phyloP scores from a whole-genome alignment of 176 grass and related monocot species.

The Aegilops tauschii region DNA sequence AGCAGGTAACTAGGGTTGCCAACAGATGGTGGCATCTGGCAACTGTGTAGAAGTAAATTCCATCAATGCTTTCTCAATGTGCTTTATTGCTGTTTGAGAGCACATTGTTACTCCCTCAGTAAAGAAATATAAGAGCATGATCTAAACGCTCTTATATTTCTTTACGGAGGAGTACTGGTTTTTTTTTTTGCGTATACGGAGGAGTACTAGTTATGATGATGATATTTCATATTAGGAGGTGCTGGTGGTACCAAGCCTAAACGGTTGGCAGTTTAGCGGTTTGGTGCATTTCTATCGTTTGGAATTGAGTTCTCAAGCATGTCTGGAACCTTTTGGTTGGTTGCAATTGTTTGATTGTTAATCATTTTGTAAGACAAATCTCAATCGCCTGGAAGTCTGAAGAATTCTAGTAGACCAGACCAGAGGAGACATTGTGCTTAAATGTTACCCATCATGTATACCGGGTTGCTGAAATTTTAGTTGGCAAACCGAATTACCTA shows the following conservation, averaged over 20 bases:
- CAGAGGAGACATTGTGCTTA: neutral
- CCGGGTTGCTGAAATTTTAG: neutral
- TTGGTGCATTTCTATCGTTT: neutral
- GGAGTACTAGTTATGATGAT: neutral
- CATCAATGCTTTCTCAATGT: neutral
- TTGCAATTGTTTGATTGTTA: neutral
- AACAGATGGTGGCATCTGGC: neutral
- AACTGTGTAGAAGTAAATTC: neutral
- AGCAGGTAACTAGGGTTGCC: constrained; percentile 56
- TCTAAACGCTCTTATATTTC: too few relatives aligned
- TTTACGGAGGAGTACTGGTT: too few relatives aligned
- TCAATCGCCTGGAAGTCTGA: neutral
- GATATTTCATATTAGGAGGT: neutral
- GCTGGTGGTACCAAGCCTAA: neutral
- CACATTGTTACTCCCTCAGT: neutral
- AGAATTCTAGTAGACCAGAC: neutral
- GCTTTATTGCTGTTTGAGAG: neutral
- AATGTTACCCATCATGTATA: neutral
- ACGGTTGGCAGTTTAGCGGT: neutral
- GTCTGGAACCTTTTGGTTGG: neutral
- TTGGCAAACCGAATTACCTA: neutral
- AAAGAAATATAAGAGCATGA: too few relatives aligned
- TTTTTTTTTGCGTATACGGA: too few relatives aligned
- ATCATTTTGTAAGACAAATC: neutral
- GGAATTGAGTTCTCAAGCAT: neutral